Evolutionary conservation across 176 grass and related monocot species (phyloP).

Genomic region (Musa schizocarpa): DNA sequence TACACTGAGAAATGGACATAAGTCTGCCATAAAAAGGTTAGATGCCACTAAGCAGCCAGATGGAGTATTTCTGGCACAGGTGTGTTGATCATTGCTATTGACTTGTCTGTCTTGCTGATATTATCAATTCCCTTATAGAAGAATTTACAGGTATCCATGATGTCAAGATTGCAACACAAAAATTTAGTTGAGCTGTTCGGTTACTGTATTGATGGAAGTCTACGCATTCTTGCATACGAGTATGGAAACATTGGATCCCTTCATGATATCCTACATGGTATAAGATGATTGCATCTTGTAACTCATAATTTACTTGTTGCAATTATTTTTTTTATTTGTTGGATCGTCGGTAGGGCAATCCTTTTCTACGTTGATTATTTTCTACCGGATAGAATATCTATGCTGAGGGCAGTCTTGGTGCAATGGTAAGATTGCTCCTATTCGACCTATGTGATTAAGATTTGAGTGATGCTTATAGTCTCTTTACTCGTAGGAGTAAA

Average conservation of each 20-base stretch:
- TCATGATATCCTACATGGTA: slow-evolving; percentile 84
- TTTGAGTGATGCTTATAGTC: too few species aligned
- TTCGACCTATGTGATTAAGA: too few species aligned
- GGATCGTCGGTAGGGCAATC: too few species aligned
- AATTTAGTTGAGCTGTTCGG: slow-evolving; percentile 69
- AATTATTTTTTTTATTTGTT: too few species aligned
- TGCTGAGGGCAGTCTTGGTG: too few species aligned
- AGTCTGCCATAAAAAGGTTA: slow-evolving; percentile 55
- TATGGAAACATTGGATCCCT: slow-evolving; percentile 64
- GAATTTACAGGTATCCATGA: slow-evolving; percentile 42
- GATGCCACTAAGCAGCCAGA: slow-evolving; percentile 66
- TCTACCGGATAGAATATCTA: too few species aligned
- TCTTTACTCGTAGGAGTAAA: too few species aligned
- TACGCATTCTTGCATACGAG: slow-evolving; percentile 76
- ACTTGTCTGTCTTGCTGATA: slow-evolving; percentile 5
- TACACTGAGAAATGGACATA: slow-evolving; percentile 45
- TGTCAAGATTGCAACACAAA: slow-evolving; percentile 71
- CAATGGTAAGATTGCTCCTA: too few species aligned
- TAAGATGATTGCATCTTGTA: not conserved
- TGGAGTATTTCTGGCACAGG: slow-evolving; percentile 60
- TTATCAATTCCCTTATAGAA: not conserved
- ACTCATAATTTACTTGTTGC: not conserved
- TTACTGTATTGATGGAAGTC: slow-evolving; percentile 54
- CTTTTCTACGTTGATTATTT: too few species aligned
- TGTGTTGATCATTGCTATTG: slow-evolving; percentile 1